Evolutionary conservation across 352 stramenopile species (phyloP), one percentile per base, ranked within the genome.

Genomic region (Phytopythium vexans): DNA sequence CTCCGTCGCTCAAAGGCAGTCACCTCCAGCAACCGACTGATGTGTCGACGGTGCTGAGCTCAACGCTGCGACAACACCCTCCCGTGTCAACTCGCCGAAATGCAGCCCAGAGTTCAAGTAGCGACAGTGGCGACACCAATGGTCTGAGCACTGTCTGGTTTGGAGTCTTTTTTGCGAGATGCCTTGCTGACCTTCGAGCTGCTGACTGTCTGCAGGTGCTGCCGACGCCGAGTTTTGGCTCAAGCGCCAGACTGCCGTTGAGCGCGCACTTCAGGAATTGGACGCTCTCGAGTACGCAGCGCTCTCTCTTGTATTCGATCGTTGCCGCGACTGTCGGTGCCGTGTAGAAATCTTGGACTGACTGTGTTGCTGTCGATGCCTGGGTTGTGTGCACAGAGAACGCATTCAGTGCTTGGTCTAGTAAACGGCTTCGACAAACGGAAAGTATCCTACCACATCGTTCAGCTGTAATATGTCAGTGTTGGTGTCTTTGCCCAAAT

Each of bases 221-320:
- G 59, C 62, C 1, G 57, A 73, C 2, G 61, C 70, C 35, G 64
- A 52, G 34, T 80, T 74, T 47, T 80, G 70, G 70, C 63, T 70
- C 41, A 61, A 68, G 41, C 64, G 70, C 21, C 67, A 68, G 53
- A 35, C 64, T 48, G 47, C 44, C 21, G 67, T 69, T 12, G 64
- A 68, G 6, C 31, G 58, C 36, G 60, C 70, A n/a, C 41, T 80
- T 39, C 59, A 63, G 32, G 49, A 72, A 32, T 51, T 80, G 48
- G 64, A 80, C 31, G 32, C 46, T 0, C 52, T 80, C 34, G 60
- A 76, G 70, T 80, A 69, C 36, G 64, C 21, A 27, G 21, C 21
- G 21, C 21, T 27, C 21, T 27, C 21, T 27, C 21, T 27, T 27
- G 21, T 27, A 27, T 27, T 2, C 21, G 21, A 27, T 27, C 21